Conservation (phyloP, 2,329 filamentous ascomycete genomes). For the Epicoccum nigrum region DNA sequence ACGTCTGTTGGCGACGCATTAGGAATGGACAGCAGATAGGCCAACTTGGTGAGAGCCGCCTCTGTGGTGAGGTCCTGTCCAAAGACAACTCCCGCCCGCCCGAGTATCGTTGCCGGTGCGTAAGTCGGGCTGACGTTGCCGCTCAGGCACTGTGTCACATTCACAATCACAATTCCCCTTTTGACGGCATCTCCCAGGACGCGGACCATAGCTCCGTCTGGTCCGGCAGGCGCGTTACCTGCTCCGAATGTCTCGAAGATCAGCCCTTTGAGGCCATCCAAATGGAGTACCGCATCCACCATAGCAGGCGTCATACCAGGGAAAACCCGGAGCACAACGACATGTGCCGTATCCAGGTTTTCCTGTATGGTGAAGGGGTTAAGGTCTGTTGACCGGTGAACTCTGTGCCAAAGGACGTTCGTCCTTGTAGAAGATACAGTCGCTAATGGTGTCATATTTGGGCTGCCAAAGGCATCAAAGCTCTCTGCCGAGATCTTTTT, state of each 20-base stretch:
- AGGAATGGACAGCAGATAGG: slow-evolving; percentile 77
- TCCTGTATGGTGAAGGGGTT: slow-evolving; percentile 73
- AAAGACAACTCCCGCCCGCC: slow-evolving; percentile 83
- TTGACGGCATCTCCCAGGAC: slow-evolving; percentile 78
- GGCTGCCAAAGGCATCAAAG: slow-evolving; percentile 86
- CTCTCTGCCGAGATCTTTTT: slow-evolving; percentile 87
- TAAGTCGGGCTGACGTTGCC: slow-evolving; percentile 51
- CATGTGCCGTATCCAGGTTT: slow-evolving; percentile 82
- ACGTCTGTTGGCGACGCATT: slow-evolving; percentile 70
- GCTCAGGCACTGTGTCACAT: slow-evolving; percentile 83
- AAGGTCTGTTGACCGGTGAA: slow-evolving; percentile 75
- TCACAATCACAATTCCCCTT: slow-evolving; percentile 84
- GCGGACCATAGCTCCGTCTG: slow-evolving; percentile 77
- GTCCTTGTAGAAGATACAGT: slow-evolving; percentile 81
- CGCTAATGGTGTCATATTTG: slow-evolving; percentile 83
- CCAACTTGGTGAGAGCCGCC: slow-evolving; percentile 87
- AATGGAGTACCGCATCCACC: slow-evolving; percentile 80
- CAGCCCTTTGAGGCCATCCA: slow-evolving; percentile 78
- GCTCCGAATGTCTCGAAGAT: slow-evolving; percentile 93
- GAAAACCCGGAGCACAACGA: slow-evolving; percentile 87
- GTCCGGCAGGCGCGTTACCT: slow-evolving; percentile 84
- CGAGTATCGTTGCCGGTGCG: slow-evolving; percentile 66
- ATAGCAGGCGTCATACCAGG: slow-evolving; percentile 93
- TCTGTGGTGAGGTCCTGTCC: slow-evolving; percentile 89
- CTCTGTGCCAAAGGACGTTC: slow-evolving; percentile 79